A percentile compares a stretch with the other conserved stretches of the same genome.
Evolutionary conservation across 805 yeast species (phyloP).

Genomic region (Phaffomyces antillensis): DNA sequence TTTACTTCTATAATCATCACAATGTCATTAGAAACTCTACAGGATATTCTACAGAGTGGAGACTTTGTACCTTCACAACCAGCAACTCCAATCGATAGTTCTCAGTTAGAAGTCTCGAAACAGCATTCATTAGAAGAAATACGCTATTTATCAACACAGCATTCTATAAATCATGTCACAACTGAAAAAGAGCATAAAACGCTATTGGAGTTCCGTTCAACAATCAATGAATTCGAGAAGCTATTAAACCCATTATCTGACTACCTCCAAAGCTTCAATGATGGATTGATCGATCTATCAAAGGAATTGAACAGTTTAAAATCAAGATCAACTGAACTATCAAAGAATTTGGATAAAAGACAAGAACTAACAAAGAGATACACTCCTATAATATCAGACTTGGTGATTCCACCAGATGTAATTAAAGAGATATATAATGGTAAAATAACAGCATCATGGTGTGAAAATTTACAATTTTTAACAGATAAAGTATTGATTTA

Average conservation of each 20-base stretch:
- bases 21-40: neutral
- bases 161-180: conserved; percentile 5
- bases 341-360: conserved; percentile 40
- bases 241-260: conserved; percentile 41
- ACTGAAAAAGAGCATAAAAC: conserved; percentile 10
- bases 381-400: conserved; percentile 70
- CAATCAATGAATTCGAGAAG: conserved; percentile 18
- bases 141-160: conserved; percentile 6
- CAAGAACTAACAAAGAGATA: conserved; percentile 43
- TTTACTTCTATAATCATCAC: too few species aligned
- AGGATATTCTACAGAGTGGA: neutral
- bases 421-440: conserved; percentile 52
- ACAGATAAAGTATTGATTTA: conserved; percentile 54
- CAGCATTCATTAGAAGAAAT: conserved; percentile 5
- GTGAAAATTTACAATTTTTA: conserved; percentile 52
- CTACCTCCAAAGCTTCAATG: conserved; percentile 49
- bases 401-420: conserved; percentile 68
- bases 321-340: conserved; percentile 41
- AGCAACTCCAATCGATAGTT: neutral
- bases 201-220: conserved; percentile 12
- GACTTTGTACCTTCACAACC: neutral
- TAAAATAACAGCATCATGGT: conserved; percentile 55
- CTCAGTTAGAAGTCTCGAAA: neutral
- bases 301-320: conserved; percentile 57
- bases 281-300: conserved; percentile 48